phyloP scores from a whole-genome alignment of 345 rosid species.

The Citrus australasica region DNA sequence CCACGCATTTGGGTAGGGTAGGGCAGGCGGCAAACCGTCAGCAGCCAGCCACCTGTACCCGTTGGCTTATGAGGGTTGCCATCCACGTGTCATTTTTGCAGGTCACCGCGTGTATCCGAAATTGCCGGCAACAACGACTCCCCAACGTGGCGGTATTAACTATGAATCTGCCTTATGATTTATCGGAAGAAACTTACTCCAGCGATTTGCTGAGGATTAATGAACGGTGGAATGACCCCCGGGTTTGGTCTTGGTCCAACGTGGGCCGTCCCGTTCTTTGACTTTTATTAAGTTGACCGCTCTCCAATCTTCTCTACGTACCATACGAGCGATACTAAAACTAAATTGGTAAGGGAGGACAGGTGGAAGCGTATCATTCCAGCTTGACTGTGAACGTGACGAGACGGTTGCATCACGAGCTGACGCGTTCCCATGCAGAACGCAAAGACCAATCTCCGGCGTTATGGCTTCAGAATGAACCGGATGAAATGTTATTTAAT shows the following conservation, averaged over 20 bases:
- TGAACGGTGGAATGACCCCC: background rate
- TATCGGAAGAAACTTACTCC: background rate
- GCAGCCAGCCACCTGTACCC: too few relatives aligned
- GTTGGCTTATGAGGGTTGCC: too few relatives aligned
- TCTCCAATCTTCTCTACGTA: background rate
- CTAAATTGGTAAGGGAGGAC: background rate
- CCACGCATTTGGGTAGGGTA: background rate
- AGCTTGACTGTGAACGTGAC: background rate
- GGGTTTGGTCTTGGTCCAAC: background rate
- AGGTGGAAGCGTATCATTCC: conserved; percentile 10
- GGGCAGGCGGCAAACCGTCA: too few relatives aligned
- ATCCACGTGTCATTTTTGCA: background rate
- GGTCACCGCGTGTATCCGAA: background rate
- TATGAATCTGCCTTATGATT: too few relatives aligned
- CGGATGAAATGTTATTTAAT: too few relatives aligned
- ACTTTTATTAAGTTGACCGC: background rate
- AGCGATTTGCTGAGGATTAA: background rate
- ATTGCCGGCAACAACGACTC: background rate
- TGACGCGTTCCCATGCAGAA: background rate
- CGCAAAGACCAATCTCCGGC: too few relatives aligned
- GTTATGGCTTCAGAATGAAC: too few relatives aligned
- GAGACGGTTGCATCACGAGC: background rate
- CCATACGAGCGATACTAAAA: too few relatives aligned
- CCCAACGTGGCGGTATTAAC: background rate
- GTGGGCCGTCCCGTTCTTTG: conserved; percentile 7